Conservation (phyloP, 2,329 filamentous ascomycete species). For the Fusarium scirpi region DNA sequence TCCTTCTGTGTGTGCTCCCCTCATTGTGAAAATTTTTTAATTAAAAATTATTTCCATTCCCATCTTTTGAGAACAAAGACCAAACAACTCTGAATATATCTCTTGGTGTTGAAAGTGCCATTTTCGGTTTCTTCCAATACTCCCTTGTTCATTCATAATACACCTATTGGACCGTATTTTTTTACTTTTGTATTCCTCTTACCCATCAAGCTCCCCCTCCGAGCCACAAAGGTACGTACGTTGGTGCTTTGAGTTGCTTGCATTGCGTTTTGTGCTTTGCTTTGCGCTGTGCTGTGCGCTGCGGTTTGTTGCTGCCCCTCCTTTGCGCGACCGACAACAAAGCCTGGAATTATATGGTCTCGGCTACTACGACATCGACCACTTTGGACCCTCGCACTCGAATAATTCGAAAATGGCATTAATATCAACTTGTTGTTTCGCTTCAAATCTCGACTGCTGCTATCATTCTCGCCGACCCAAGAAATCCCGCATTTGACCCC, state of each 20-base stretch:
- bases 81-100: conserved; percentile 30
- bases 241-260: conserved; percentile 29
- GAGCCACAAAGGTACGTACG: conserved; percentile 40
- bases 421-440: conserved; percentile 4
- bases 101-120: conserved; percentile 25
- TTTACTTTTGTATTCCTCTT: conserved; percentile 18
- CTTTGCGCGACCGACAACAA: conserved; percentile 38
- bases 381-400: conserved; percentile 13
- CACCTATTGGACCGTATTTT: conserved; percentile 30
- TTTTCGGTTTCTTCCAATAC: conserved; percentile 21
- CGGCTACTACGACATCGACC: conserved; percentile 23
- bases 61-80: conserved; percentile 32
- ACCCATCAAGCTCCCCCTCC: conserved; percentile 38
- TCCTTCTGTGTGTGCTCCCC: conserved; percentile 40
- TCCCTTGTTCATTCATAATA: conserved; percentile 23
- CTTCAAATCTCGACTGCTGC: background rate
- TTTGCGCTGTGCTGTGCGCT: conserved; percentile 6
- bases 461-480: conserved; percentile 8
- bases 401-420: conserved; percentile 13
- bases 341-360: conserved; percentile 19
- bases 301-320: conserved; percentile 33
- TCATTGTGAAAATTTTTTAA: conserved; percentile 48
- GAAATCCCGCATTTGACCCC: conserved; percentile 38
- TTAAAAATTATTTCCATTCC: conserved; percentile 35
- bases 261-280: conserved; percentile 30